Percentiles rank a stretch among this genome's conserved stretches.
These are phyloP conservation scores for Beta vulgaris DNA, from an alignment of 148 eudicot genomes.

Conservation along the genomic window DNA sequence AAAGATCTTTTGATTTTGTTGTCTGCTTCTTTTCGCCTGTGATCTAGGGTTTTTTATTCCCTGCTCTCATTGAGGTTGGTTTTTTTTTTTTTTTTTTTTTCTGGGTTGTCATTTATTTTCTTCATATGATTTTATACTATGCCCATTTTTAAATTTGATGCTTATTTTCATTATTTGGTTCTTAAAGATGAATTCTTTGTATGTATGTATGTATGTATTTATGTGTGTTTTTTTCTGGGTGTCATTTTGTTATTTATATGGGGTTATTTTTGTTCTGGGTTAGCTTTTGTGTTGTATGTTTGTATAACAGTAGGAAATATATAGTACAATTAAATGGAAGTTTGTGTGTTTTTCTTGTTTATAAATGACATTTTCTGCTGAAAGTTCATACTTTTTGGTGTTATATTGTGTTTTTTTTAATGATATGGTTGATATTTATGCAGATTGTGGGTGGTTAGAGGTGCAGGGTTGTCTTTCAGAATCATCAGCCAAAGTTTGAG, in stretches of 20 bases:
- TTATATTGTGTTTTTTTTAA: not conserved
- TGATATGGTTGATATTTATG: slow-evolving; percentile 6
- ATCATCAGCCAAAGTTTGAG: slow-evolving; percentile 1
- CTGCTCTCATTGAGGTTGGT: slow-evolving; percentile 26
- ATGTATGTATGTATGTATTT: too few species aligned
- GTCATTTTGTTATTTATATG: not conserved
- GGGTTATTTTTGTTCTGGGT: not conserved
- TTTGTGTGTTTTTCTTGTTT: not conserved
- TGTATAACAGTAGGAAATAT: too few species aligned
- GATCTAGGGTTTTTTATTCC: slow-evolving; percentile 28
- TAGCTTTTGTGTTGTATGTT: too few species aligned
- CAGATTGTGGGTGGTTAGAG: slow-evolving; percentile 26
- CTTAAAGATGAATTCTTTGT: not conserved
- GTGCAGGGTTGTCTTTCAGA: slow-evolving; percentile 25
- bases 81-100: not conserved
- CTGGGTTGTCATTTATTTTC: not conserved
- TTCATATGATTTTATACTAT: not conserved
- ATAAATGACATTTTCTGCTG: not conserved
- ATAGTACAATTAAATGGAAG: not conserved
- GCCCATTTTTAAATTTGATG: not conserved
- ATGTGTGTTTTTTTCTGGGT: slow-evolving; percentile 15
- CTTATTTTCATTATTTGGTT: not conserved
- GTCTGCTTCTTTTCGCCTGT: slow-evolving; percentile 18
- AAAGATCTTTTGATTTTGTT: not conserved
- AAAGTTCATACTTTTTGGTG: slow-evolving; percentile 12